Evolutionary conservation across 306 rosid species (phyloP), one percentile per base, ranked within the genome.

Genomic region (Psophocarpus tetragonolobus): DNA sequence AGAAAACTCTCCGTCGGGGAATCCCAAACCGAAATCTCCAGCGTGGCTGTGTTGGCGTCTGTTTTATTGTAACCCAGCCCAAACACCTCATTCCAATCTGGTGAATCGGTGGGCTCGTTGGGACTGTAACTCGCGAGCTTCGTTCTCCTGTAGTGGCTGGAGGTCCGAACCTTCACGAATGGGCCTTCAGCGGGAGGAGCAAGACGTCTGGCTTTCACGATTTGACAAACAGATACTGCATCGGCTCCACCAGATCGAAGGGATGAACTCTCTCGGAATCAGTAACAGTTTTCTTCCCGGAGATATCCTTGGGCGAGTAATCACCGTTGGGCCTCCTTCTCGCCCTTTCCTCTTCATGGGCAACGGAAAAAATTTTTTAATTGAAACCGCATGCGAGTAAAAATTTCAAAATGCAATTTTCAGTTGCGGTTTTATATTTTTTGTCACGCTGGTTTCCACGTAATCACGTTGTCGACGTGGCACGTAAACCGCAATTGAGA

Each of bases 1-100:
- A 95, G 83, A 41, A 89, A 92, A 6, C 81, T 73, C 66, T 92
- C 90, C n/a, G 92, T 56, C 15, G 84, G 88, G 13, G 51, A 50
- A 85, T 95, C 97, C 90, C 90, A 86, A 15, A 95, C 77, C 0
- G 96, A 84, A 39, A 92, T 91, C 85, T 95, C 96, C 63, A 95
- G 24, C 0, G 92, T 91, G 13, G 88, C 85, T 27, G 80, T 75
- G 9, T 69, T 61, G 0, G 87, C 60, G n/a, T 94, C 97, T 4
- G 87, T 84, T 14, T 85, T 74, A 82, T 82, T 82, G 76, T 54
- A 85, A 2, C 84, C 88, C 20, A 95, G 53, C 0, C 92, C 96
- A 24, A 95, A 95, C 0, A 86, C 90, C 44, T 86, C 90, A 38
- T 88, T 75, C 99, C 97, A 95, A 15, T 95, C 99, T 6, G 96